These are phyloP conservation scores for Lentinula raphanica DNA, from an alignment of 768 basidiomycete species.

Conservation along the genomic window DNA sequence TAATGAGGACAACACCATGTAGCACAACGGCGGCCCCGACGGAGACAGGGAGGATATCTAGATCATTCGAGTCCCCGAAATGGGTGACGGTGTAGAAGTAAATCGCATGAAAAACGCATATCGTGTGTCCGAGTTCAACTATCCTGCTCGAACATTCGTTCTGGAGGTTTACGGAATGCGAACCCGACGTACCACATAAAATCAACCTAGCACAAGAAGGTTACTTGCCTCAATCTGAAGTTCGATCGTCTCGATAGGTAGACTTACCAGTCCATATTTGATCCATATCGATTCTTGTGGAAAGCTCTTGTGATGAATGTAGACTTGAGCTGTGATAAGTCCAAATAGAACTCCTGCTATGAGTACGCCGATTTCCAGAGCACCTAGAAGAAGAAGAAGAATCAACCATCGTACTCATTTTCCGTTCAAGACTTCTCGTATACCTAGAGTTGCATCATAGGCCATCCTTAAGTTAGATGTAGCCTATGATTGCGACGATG, in stretches of 20 bases:
- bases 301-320: background rate
- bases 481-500: background rate
- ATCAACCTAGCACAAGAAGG: background rate
- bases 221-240: background rate
- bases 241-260: background rate
- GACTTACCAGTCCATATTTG: background rate
- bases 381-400: background rate
- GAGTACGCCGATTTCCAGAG: background rate
- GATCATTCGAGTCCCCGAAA: background rate
- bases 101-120: background rate
- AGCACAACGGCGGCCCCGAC: background rate
- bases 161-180: background rate
- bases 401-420: too few relatives aligned
- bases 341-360: background rate
- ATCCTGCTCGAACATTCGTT: background rate
- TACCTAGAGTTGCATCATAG: background rate
- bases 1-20: background rate
- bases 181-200: background rate
- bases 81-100: slow-evolving; percentile 2
- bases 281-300: background rate
- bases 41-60: background rate
- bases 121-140: background rate
- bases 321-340: background rate
- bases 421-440: background rate
- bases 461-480: background rate